Base-by-base conservation (phyloP, 176 grass and related monocot genomes). In the Pontederia crassipes region DNA sequence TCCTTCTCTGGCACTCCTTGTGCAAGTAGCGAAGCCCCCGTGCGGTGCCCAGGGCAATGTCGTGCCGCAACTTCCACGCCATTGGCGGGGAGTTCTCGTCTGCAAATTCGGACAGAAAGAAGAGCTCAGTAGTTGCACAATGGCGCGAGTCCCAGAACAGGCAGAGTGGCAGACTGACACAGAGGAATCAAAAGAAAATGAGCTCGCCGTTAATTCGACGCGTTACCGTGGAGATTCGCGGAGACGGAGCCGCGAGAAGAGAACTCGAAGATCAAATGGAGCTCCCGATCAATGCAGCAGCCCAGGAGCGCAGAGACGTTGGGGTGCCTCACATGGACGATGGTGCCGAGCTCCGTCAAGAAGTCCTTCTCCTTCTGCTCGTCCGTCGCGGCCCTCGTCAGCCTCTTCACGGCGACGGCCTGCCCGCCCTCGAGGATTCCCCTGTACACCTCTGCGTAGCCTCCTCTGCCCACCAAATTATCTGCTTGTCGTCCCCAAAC, bases 311-410 rank as follows among this genome's bases (percentile, higher is more conserved):
- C 29, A 6, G 66, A 69, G 52, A 69, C 66, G 35, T 69, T 69
- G 66, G 66, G 66, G 14, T 69, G 66, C 2, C 66, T 11, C 12
- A 69, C 66, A 47, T 69, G 66, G 53, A 52, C 66, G 17, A 69
- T 35, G 52, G 66, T 69, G 2, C 66, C 66, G 35, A 69, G 66
- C 52, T 69, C 66, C 52, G 52, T 55, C 11, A 69, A 35, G 66
- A 69, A 69, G 12, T 69, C 66, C 53, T 69, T 69, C 66, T 69
- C 66, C 66, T 32, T 56, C 35, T 69, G 26, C 66, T 69, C 66
- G 15, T 69, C 66, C 4, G 66, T 45, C 11, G 66, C 46, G 56
- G 35, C 29, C 32, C 66, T 69, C 32, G 18, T 69, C 66, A 69
- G 29, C 66, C 66, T 69, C 66, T 69, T 69, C 66, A 69, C 66